phyloP scores from a whole-genome alignment of 2,329 filamentous ascomycete genomes.

The Paraphaeosphaeria minitans region DNA sequence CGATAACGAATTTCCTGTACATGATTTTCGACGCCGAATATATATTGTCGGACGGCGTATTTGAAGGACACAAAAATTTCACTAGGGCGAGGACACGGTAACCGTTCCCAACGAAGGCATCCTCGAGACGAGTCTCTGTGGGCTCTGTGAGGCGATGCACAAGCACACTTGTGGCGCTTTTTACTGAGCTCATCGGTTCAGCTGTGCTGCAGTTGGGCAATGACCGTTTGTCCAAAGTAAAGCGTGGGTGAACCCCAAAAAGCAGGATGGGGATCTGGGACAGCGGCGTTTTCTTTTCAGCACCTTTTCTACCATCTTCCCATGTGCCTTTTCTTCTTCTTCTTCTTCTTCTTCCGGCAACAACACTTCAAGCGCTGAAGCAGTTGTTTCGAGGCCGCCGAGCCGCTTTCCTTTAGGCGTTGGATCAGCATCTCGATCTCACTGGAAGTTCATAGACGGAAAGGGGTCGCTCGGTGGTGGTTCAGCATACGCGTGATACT shows the following conservation, averaged over 20 bases:
- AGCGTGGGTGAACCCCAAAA: background rate
- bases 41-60: conserved; percentile 9
- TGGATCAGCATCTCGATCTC: conserved; percentile 1
- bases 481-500: conserved; percentile 2
- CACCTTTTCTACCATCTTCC: background rate
- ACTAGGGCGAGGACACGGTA: background rate
- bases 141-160: background rate
- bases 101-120: background rate
- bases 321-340: conserved; percentile 5
- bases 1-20: conserved; percentile 20
- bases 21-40: conserved; percentile 16
- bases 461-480: background rate
- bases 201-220: background rate
- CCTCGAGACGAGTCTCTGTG: background rate
- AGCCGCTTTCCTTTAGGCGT: conserved; percentile 9
- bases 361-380: conserved; percentile 42
- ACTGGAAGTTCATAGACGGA: conserved; percentile 8
- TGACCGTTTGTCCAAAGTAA: background rate
- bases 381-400: conserved; percentile 19
- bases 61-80: background rate
- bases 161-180: background rate
- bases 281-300: background rate
- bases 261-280: background rate
- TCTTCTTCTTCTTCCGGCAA: conserved; percentile 13
- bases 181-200: background rate